Base-by-base conservation (phyloP, 805 yeast genomes). In the Nakazawaea anatomiae region DNA sequence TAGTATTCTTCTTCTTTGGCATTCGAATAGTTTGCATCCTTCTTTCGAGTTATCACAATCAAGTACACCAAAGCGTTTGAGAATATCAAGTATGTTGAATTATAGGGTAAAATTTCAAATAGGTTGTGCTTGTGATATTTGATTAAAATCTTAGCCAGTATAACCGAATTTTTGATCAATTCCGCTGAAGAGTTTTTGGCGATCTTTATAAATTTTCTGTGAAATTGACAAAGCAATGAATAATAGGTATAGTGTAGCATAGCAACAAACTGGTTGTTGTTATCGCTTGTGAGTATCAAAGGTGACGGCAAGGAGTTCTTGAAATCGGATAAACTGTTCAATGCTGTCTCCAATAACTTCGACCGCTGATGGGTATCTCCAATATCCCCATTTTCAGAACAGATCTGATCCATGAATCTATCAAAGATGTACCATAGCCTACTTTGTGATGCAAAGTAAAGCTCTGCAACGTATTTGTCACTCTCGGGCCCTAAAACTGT, bases 381-480 rank as follows among this genome's bases (percentile, higher is more conserved):
- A 38, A 66, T 42, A 48, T 67, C 71, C 44, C 63, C 62, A 35
- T 58, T 59, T 12, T 58, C 57, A 0, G 70, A 64, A 36, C 60
- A 59, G 4, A 67, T 66, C 51, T 67, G 71, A 54, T 67, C 72
- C 32, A 61, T 56, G 45, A 64, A 67, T 41, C 71, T 52, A 47
- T 67, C 72, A 43, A 52, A 55, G 3, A 65, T 62, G 48, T 67
- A 67, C 64, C 64, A 63, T 9, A 66, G 44, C 36, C 69, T 56
- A 1, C 63, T 51, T 10, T 51, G 48, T 39, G 58, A 63, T 11
- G 67, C 57, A 32, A 66, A 66, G 6, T 57, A 48, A n/a, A 60
- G 38, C 32, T 67, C 71, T 6, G 53, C 38, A 1, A 57, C 14
- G 46, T 62, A 58, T 12, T 43, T 38, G 0, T 51, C 46, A 38